Conservation (phyloP, 2,329 filamentous ascomycete genomes). For the Trichoderma pleuroti region DNA sequence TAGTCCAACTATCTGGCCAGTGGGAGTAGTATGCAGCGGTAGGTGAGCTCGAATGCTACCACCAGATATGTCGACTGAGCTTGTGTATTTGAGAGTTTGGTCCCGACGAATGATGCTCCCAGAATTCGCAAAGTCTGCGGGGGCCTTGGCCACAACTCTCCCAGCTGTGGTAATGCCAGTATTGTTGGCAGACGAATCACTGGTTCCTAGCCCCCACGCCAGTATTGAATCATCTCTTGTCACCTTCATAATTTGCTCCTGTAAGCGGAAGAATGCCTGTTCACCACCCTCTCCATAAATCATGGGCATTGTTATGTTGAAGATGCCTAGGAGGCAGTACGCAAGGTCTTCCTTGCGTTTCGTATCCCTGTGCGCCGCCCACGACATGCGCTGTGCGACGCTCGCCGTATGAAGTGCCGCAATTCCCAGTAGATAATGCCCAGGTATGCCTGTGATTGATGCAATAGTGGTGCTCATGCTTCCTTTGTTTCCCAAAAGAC, state of each 20-base stretch:
- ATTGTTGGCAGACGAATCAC: neutral
- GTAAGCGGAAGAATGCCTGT: conserved; percentile 21
- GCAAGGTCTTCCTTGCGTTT: conserved; percentile 23
- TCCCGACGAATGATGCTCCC: conserved; percentile 11
- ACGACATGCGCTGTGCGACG: conserved; percentile 25
- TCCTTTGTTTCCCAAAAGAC: conserved; percentile 4
- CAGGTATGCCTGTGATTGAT: conserved; percentile 30
- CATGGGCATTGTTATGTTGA: conserved; percentile 21
- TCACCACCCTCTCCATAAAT: conserved; percentile 23
- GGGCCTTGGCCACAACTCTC: conserved; percentile 3
- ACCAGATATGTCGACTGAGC: conserved; percentile 14
- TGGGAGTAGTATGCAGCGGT: neutral
- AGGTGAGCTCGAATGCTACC: conserved; percentile 11
- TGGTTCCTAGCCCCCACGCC: conserved; percentile 19
- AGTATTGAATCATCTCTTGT: conserved; percentile 23
- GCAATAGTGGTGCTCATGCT: conserved; percentile 24
- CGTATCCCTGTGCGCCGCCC: conserved; percentile 21
- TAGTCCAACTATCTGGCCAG: neutral
- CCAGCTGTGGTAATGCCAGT: neutral
- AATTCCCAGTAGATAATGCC: conserved; percentile 15
- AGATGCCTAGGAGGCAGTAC: conserved; percentile 24
- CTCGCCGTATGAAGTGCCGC: conserved; percentile 17
- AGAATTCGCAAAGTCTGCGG: conserved; percentile 18
- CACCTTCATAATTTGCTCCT: conserved; percentile 21
- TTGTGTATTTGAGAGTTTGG: neutral